Conservation (phyloP, 768 basidiomycete species). For the Tylopilus plumbeoviolaceoides region DNA sequence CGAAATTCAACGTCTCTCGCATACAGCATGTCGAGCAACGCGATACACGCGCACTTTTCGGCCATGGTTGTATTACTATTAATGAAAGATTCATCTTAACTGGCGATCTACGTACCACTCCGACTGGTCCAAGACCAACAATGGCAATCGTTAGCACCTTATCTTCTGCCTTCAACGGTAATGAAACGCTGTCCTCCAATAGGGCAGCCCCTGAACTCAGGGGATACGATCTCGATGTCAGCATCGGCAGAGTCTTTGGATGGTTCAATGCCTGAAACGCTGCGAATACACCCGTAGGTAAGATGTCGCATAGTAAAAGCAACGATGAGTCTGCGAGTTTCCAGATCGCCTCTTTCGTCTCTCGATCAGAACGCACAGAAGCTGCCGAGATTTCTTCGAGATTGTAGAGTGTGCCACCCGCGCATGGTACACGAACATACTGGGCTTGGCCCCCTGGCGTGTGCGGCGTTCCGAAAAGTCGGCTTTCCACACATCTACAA, state of each 20-base stretch:
- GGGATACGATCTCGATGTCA: slow-evolving; percentile 61
- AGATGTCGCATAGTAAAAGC: slow-evolving; percentile 70
- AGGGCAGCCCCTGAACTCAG: slow-evolving; percentile 14
- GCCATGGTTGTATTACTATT: background rate
- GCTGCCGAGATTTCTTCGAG: slow-evolving; percentile 42
- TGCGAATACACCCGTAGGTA: slow-evolving; percentile 78
- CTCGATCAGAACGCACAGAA: slow-evolving; percentile 17
- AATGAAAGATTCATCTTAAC: background rate
- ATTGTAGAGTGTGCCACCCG: slow-evolving; percentile 73
- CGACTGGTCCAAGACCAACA: slow-evolving; percentile 77
- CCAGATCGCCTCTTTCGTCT: slow-evolving; percentile 35
- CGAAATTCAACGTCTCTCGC: slow-evolving; percentile 43
- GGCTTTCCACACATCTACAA: slow-evolving; percentile 57
- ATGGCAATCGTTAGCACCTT: slow-evolving; percentile 56
- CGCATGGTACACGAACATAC: slow-evolving; percentile 73
- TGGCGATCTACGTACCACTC: slow-evolving; percentile 42
- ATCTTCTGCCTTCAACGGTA: slow-evolving; percentile 43
- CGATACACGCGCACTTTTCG: slow-evolving; percentile 54
- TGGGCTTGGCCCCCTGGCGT: slow-evolving; percentile 78
- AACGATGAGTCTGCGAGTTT: slow-evolving; percentile 59
- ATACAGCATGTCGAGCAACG: slow-evolving; percentile 58
- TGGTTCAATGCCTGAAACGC: slow-evolving; percentile 69
- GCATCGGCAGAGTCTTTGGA: slow-evolving; percentile 60
- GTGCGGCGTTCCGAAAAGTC: slow-evolving; percentile 60
- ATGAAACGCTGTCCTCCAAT: background rate